Conservation (phyloP, 2,329 filamentous ascomycete species). For the Arthrobotrys sphaeroides region DNA sequence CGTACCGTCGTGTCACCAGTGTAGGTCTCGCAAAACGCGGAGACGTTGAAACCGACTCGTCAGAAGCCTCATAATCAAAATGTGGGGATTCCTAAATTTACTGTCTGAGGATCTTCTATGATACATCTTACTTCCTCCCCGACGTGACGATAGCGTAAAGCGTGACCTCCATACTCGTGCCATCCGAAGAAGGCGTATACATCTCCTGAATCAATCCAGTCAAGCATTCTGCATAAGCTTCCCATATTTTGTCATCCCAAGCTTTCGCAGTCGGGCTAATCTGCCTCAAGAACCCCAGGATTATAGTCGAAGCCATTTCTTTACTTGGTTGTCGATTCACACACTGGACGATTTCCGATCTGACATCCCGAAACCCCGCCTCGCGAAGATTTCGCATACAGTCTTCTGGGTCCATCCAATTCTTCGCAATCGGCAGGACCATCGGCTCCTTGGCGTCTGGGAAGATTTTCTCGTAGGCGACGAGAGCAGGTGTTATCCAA, state of each 20-base stretch:
- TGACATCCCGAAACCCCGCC: conserved; percentile 21
- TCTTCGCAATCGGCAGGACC: neutral
- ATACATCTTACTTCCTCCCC: conserved; percentile 13
- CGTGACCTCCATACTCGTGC: conserved; percentile 1
- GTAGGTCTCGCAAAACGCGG: too few species aligned
- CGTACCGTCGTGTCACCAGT: too few species aligned
- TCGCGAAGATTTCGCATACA: neutral
- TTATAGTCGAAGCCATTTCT: neutral
- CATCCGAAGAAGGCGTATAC: neutral
- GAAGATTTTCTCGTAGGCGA: conserved; percentile 18
- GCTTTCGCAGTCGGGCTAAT: conserved; percentile 13
- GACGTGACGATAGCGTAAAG: conserved; percentile 29
- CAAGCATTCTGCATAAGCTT: neutral
- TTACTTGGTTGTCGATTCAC: conserved; percentile 21
- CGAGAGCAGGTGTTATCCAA: conserved; percentile 12
- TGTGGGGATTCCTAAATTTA: too few species aligned
- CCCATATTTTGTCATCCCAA: conserved; percentile 27
- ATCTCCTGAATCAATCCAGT: neutral
- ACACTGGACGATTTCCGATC: conserved; percentile 3
- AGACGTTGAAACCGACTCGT: too few species aligned
- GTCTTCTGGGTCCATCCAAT: conserved; percentile 16
- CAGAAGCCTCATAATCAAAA: too few species aligned
- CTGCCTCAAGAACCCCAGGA: conserved; percentile 11
- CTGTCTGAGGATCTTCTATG: neutral
- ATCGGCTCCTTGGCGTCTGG: conserved; percentile 24